Conservation (phyloP, 805 yeast species). For the Debaryomyces prosopidis region DNA sequence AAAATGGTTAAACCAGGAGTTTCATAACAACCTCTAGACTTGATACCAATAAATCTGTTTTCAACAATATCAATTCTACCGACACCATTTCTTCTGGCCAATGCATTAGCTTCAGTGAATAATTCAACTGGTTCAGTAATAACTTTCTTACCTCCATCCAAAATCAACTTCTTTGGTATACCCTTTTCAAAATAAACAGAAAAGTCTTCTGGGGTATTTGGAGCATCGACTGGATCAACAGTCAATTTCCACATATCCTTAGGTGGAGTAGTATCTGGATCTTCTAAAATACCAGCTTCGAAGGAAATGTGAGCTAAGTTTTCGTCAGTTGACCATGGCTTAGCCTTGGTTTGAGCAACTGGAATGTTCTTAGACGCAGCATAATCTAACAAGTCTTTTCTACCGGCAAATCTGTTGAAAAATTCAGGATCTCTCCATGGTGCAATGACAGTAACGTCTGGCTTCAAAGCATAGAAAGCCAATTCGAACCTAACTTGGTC, state of each 20-base stretch:
- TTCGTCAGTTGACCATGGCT: conserved; percentile 99
- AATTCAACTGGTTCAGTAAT: conserved; percentile 89
- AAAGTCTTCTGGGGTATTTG: conserved; percentile 88
- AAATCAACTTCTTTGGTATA: conserved; percentile 77
- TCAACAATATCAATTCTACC: conserved; percentile 99
- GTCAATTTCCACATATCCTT: conserved; percentile 99
- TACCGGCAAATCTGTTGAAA: conserved; percentile 95
- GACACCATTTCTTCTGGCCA: conserved; percentile 99
- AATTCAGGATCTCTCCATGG: conserved; percentile 99
- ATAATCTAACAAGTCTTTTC: conserved; percentile 92
- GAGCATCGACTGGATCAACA: conserved; percentile 94
- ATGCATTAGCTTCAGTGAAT: conserved; percentile 87
- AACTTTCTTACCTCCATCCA: conserved; percentile 57
- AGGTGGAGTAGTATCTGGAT: conserved; percentile 98
- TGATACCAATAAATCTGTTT: conserved; percentile 97
- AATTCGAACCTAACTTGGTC: conserved; percentile 98
- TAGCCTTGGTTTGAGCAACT: conserved; percentile 95
- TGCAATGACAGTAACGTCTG: conserved; percentile 94
- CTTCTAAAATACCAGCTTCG: conserved; percentile 99
- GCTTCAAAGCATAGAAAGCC: conserved; percentile 95
- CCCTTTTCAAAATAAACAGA: conserved; percentile 82
- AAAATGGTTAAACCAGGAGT: conserved; percentile 96
- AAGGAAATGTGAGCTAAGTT: conserved; percentile 98
- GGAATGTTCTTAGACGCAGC: conserved; percentile 91
- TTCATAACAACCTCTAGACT: conserved; percentile 99